Conservation (phyloP, 805 yeast genomes). For the Sporopachydermia lactativora region DNA sequence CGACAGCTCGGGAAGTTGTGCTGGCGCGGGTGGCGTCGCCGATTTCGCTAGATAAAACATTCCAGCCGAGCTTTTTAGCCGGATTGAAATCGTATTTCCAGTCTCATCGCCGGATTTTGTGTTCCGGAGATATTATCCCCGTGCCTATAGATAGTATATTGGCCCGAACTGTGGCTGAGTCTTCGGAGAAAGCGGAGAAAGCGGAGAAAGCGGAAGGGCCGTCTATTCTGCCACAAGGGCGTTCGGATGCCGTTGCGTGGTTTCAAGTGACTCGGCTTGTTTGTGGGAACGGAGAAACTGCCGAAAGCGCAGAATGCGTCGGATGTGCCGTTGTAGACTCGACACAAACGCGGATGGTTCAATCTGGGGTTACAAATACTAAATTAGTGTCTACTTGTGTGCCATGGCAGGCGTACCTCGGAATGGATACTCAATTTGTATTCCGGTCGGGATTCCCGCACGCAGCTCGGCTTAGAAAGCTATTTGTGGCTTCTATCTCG, state of each 20-base stretch:
- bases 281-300: slow-evolving; percentile 20
- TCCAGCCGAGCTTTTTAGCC: slow-evolving; percentile 45
- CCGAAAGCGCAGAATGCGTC: slow-evolving; percentile 5
- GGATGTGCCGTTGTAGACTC: slow-evolving; percentile 52
- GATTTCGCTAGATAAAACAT: slow-evolving; percentile 45
- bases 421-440: slow-evolving; percentile 27
- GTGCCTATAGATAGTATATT: slow-evolving; percentile 59
- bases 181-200: neutral
- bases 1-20: slow-evolving; percentile 46
- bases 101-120: slow-evolving; percentile 39
- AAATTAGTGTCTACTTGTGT: slow-evolving; percentile 16
- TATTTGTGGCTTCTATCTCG: slow-evolving; percentile 35
- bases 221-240: slow-evolving; percentile 39
- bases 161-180: slow-evolving; percentile 35
- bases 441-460: slow-evolving; percentile 25
- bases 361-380: slow-evolving; percentile 38
- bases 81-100: slow-evolving; percentile 54
- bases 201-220: neutral
- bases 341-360: slow-evolving; percentile 50
- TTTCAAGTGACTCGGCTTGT: slow-evolving; percentile 49
- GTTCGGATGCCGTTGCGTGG: slow-evolving; percentile 73
- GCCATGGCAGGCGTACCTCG: slow-evolving; percentile 34
- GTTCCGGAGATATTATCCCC: slow-evolving; percentile 57
- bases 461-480: slow-evolving; percentile 37
- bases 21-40: slow-evolving; percentile 60